Evolutionary conservation across 225 moss, liverwort and hornwort species (phyloP), one percentile per base, ranked within the genome.

Genomic region (Climacium dendroides): DNA sequence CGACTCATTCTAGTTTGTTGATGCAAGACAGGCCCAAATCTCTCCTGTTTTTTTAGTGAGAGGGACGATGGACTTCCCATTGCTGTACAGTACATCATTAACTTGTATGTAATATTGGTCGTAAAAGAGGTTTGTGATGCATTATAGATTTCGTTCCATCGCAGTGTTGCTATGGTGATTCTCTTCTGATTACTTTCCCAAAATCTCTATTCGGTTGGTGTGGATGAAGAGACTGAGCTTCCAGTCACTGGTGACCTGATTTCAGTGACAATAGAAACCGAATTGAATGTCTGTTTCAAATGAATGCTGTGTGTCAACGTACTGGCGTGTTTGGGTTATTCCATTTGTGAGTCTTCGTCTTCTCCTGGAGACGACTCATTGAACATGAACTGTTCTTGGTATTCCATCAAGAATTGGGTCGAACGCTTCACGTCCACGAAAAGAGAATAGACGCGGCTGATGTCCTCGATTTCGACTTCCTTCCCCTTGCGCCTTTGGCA

Each of bases 371-470:
- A 48, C 41, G 85, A n/a, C 54, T 95, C 94, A 86, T 92, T 92
- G 85, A 96, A 96, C 95, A 96, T 96, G 48, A 95, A 96, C 54
- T 96, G 95, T 77, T 96, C 95, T 86, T 96, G 95, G 83, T 95
- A 95, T 89, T 95, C 95, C 94, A 96, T 96, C 80, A 95, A 91
- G 75, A 95, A 95, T 39, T 96, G 95, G 23, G 92, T 96, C 26
- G 96, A 96, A 23, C 96, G 90, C 62, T 95, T 92, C 58, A 96
- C 95, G 86, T 96, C 96, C 15, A 95, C 93, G 72, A 96, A 96
- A 20, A 96, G 92, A 13, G 95, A 95, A 58, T 96, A 96, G 2
- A 96, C 96, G 37, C 92, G 91, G 61, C 96, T 95, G 74, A 95
- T 96, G 76, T 95, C 95, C 54, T 96, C 93, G 45, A 95, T 95